Evolutionary conservation across 1,284 basidiomycete species (phyloP).

Genomic region (Ganoderma meredithae): DNA sequence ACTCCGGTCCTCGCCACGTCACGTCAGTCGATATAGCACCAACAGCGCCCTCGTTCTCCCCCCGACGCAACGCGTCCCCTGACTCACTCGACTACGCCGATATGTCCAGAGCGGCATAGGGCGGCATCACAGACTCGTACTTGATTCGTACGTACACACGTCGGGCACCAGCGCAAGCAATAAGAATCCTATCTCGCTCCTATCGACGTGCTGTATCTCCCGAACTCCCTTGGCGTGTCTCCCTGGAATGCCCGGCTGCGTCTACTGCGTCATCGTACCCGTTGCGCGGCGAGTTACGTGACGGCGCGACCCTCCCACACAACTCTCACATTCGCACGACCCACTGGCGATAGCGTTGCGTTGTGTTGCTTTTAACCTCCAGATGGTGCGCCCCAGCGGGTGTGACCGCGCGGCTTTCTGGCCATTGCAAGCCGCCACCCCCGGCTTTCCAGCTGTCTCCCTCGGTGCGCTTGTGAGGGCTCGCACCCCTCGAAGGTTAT

Average conservation of each 20-base stretch:
- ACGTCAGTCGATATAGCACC: neutral
- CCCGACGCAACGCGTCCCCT: neutral
- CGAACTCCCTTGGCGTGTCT: conserved; percentile 2
- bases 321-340: neutral
- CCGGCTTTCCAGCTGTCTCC: neutral
- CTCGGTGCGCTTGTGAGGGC: neutral
- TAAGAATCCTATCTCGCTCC: conserved; percentile 27
- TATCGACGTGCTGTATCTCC: conserved; percentile 6
- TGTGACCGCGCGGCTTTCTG: neutral
- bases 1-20: neutral
- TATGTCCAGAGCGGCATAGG: conserved; percentile 11
- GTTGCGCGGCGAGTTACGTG: neutral
- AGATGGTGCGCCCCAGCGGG: neutral
- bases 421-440: neutral
- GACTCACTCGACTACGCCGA: neutral
- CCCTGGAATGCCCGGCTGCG: neutral
- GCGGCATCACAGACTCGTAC: neutral
- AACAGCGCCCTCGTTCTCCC: neutral
- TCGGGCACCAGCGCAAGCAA: conserved; percentile 26
- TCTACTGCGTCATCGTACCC: neutral
- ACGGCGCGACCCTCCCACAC: neutral
- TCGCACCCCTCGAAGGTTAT: conserved; percentile 4
- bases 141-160: conserved; percentile 2
- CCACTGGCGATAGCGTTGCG: neutral
- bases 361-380: neutral